Percentiles rank a stretch among this genome's conserved stretches.
Conservation (phyloP, 352 stramenopile species). For the Globisporangium recalcitrans region DNA sequence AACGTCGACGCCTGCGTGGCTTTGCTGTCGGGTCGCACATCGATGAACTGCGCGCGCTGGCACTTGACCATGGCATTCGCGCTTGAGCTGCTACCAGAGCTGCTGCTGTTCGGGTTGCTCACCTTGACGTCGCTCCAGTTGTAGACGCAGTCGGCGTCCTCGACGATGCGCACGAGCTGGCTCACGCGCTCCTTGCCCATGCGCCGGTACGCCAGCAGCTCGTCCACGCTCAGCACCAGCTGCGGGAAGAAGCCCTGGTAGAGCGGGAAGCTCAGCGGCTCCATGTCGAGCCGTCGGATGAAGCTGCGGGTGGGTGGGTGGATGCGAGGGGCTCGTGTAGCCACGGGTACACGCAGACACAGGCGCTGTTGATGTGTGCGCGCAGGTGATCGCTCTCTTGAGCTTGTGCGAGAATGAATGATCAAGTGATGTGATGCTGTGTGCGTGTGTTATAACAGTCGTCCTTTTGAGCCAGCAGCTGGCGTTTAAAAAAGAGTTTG, state of each 20-base stretch:
- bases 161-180: slow-evolving; percentile 72
- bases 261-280: slow-evolving; percentile 59
- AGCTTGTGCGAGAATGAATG: not conserved
- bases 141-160: slow-evolving; percentile 72
- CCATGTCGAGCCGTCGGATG: not conserved
- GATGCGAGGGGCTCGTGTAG: not conserved
- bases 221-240: slow-evolving; percentile 58
- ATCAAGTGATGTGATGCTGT: too few relatives aligned
- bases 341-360: not conserved
- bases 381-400: not conserved
- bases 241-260: slow-evolving; percentile 82
- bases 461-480: not conserved
- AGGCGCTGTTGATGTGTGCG: not conserved
- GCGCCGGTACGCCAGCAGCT: slow-evolving; percentile 72
- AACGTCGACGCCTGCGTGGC: slow-evolving; percentile 38
- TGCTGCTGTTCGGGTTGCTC: not conserved
- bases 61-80: slow-evolving; percentile 20
- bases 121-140: slow-evolving; percentile 47
- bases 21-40: slow-evolving; percentile 43
- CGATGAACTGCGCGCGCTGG: slow-evolving; percentile 56
- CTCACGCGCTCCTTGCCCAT: slow-evolving; percentile 68
- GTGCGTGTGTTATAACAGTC: not conserved
- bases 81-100: not conserved
- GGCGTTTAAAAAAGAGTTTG: not conserved
- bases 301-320: not conserved